phyloP scores from a whole-genome alignment of 2,329 filamentous ascomycete genomes.

The Fusarium napiforme region DNA sequence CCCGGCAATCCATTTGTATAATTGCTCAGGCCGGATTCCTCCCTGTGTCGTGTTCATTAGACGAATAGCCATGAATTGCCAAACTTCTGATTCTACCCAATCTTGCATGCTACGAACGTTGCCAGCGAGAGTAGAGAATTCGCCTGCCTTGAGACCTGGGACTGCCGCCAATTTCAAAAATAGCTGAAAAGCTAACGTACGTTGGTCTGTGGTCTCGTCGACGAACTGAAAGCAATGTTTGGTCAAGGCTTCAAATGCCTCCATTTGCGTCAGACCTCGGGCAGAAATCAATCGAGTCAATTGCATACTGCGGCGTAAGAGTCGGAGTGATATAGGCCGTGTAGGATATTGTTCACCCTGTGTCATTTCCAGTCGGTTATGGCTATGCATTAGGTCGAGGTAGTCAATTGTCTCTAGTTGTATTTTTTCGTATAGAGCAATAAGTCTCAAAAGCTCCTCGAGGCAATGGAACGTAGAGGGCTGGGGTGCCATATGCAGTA shows the following conservation, averaged over 20 bases:
- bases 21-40: constrained; percentile 5
- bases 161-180: constrained; percentile 19
- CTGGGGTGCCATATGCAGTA: constrained; percentile 24
- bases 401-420: constrained; percentile 7
- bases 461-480: constrained; percentile 21
- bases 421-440: constrained; percentile 3
- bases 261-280: not conserved
- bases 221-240: constrained; percentile 3
- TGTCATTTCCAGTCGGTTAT: constrained; percentile 14
- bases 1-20: constrained; percentile 1
- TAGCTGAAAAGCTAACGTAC: constrained; percentile 17
- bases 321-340: not conserved
- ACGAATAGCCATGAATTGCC: constrained; percentile 17
- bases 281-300: constrained; percentile 7
- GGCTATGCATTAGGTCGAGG: constrained; percentile 2
- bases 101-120: not conserved
- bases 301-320: constrained; percentile 17
- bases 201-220: constrained; percentile 1
- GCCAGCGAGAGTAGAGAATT: constrained; percentile 3
- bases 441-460: constrained; percentile 18
- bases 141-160: not conserved
- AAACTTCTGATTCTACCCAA: constrained; percentile 17
- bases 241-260: not conserved
- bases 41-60: constrained; percentile 6
- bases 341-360: not conserved